Base-by-base conservation (phyloP, 371 early-diverging fungal species). In the Saksenaea vasiformis region DNA sequence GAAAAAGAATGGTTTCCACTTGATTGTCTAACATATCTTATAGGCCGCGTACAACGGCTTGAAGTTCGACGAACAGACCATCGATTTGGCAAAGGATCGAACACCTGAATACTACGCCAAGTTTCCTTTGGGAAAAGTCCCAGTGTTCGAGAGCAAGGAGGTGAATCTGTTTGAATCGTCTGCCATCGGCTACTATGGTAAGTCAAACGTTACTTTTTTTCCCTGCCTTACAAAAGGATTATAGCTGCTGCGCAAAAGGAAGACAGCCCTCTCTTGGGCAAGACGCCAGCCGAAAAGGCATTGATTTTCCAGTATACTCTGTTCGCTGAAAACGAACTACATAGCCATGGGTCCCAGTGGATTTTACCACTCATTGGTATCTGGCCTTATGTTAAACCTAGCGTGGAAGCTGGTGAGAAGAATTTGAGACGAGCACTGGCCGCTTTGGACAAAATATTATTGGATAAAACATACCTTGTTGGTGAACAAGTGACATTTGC, bases 171-270 rank as follows among this genome's bases (percentile, higher is more conserved):
- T 85, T 68, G 95, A 96, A 83, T 86, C 87, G 64, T 86, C 84
- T 70, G 94, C 95, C 65, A 96, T 96, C 61, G 92, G 93, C 57
- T 87, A 87, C 89, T 93, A 95, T 77, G 83, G 92, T 87, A 83
- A 78, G 73, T 79, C n/a, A 0, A 26, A 13, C 13, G 31, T 39
- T 53, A 47, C 57, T 47, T 60, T 41, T 24, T 57, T 31, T 17
- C 51, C 17, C 26, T n/a, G 41, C 34, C 28, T n/a, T 22, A 53
- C 51, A 1, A n/a, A 58, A 24, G n/a, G 24, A 4, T 59, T 15
- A 11, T 69, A 89, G 91, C 91, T 67, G 92, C 91, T 65, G 79
- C 84, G 60, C 74, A 76, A 47, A 89, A 89, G 82, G 78, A 81
- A 58, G 77, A 80, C 66, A 78, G 85, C 59, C 62, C 78, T 61